These are phyloP conservation scores for Austroboletus niveus DNA, from an alignment of 1,284 basidiomycete species.

Conservation along the genomic window DNA sequence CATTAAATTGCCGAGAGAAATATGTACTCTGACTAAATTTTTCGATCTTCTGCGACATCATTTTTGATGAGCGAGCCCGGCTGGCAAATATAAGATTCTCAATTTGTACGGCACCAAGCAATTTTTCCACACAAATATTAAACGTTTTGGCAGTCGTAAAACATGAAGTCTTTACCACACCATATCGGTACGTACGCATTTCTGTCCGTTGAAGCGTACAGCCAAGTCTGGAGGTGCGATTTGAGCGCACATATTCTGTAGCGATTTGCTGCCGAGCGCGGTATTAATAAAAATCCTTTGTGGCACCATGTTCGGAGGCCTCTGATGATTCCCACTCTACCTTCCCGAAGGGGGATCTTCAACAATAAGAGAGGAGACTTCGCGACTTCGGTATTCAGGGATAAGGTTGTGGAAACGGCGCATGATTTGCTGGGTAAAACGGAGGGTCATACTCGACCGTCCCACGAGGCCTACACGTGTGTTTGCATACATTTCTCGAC, in stretches of 20 bases:
- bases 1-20: conserved; percentile 8
- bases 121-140: background rate
- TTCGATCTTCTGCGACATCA: conserved; percentile 12
- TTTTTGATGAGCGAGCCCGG: background rate
- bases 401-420: conserved; percentile 14
- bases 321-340: conserved; percentile 3
- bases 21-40: conserved; percentile 8
- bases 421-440: conserved; percentile 12
- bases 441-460: conserved; percentile 6
- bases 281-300: conserved; percentile 18
- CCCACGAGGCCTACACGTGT: conserved; percentile 19
- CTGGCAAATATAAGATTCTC: conserved; percentile 1
- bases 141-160: background rate
- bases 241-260: background rate
- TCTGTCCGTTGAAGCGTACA: background rate
- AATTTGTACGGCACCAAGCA: conserved; percentile 22
- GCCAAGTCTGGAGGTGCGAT: background rate
- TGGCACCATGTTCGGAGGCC: conserved; percentile 17
- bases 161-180: background rate
- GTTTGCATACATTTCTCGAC: background rate
- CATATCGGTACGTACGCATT: background rate
- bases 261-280: background rate
- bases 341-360: conserved; percentile 9
- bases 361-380: conserved; percentile 24
- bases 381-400: conserved; percentile 20